These are phyloP conservation scores for Cercospora sp. DNA, from an alignment of 2,329 filamentous ascomycete species.

Conservation along the genomic window DNA sequence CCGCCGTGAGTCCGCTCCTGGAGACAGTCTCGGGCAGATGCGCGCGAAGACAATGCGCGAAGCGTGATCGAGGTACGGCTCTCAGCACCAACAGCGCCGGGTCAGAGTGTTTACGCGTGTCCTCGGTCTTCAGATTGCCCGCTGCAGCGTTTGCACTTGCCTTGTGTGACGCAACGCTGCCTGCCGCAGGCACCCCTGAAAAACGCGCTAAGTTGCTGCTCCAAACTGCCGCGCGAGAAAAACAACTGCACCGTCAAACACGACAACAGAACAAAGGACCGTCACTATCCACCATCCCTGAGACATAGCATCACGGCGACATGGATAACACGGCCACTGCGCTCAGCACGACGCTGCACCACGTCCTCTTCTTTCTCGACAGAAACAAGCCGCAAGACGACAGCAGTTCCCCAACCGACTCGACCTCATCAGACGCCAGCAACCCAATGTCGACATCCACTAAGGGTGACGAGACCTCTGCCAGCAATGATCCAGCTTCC, in stretches of 20 bases:
- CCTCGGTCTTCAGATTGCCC: not conserved
- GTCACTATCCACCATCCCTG: not conserved
- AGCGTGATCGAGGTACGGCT: not conserved
- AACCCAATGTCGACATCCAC: not conserved
- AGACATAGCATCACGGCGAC: not conserved
- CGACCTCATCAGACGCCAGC: not conserved
- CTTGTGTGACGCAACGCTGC: conserved; percentile 9
- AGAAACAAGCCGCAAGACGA: not conserved
- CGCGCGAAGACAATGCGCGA: not conserved
- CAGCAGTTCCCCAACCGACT: not conserved
- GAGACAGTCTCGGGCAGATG: not conserved
- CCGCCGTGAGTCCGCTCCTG: not conserved
- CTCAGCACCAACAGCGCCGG: not conserved
- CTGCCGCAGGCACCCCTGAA: not conserved
- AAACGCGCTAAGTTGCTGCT: conserved; percentile 5
- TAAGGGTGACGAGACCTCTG: not conserved
- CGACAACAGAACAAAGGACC: not conserved
- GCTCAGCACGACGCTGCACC: conserved; percentile 14
- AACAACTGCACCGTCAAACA: conserved; percentile 1
- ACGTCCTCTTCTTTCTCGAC: conserved; percentile 29
- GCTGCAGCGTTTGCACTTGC: conserved; percentile 4
- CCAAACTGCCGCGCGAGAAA: not conserved
- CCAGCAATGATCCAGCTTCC: not conserved
- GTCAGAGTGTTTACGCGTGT: not conserved
- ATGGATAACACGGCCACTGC: not conserved